phyloP scores from a whole-genome alignment of 495 filamentous ascomycete species.

The Tuber borchii region DNA sequence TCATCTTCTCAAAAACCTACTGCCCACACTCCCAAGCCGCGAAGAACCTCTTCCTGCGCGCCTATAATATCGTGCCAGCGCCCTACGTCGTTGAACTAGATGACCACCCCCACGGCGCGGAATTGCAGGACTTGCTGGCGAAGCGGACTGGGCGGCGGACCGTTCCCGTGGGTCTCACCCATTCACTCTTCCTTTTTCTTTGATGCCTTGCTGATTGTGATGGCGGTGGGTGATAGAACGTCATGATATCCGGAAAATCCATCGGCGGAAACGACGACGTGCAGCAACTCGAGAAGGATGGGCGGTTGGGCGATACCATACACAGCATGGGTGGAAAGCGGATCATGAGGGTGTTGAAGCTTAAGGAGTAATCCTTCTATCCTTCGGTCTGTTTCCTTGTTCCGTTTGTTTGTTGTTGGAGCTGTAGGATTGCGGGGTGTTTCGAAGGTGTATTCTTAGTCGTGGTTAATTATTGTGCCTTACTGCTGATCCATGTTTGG shows the following conservation, averaged over 20 bases:
- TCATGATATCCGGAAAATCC: constrained; percentile 77
- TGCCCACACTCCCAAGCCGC: constrained; percentile 78
- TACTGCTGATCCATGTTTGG: neutral
- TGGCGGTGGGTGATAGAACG: constrained; percentile 48
- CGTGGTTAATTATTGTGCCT: neutral
- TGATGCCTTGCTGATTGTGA: neutral
- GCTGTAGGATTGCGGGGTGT: neutral
- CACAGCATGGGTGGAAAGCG: constrained; percentile 64
- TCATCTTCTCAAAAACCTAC: constrained; percentile 92
- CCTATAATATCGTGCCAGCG: constrained; percentile 71
- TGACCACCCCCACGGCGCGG: constrained; percentile 62
- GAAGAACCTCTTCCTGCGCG: constrained; percentile 71
- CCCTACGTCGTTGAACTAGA: constrained; percentile 92
- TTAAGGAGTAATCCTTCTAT: constrained; percentile 12
- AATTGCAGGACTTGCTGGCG: constrained; percentile 61
- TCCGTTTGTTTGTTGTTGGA: neutral
- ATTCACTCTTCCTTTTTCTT: neutral
- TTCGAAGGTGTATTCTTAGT: neutral
- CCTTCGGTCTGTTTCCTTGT: neutral
- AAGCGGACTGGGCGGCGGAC: constrained; percentile 72
- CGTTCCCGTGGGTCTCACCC: constrained; percentile 54
- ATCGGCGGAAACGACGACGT: constrained; percentile 91
- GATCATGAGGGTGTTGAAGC: constrained; percentile 40
- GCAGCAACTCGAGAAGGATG: constrained; percentile 60
- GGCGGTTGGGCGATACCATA: constrained; percentile 64